Evolutionary conservation across 2,329 filamentous ascomycete genomes (phyloP).

Genomic region (Trichoderma aggressivum): DNA sequence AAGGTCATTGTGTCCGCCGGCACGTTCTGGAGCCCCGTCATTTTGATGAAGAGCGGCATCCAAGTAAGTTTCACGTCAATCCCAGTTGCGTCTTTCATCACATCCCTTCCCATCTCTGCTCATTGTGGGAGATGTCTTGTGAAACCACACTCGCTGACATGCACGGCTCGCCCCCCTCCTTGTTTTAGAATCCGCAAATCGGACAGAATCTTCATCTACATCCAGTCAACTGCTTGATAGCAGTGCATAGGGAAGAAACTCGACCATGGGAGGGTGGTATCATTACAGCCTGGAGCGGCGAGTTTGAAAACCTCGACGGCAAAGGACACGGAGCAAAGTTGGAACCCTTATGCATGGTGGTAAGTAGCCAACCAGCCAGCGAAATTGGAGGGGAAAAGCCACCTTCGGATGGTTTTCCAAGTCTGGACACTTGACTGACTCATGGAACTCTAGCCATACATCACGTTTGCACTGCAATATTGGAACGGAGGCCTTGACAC

Average conservation of each 20-base stretch:
- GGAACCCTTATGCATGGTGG: constrained; percentile 69
- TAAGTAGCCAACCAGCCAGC: constrained; percentile 31
- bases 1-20: constrained; percentile 78
- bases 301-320: constrained; percentile 77
- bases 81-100: not conserved
- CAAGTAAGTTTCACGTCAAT: constrained; percentile 45
- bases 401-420: not conserved
- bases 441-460: constrained; percentile 46
- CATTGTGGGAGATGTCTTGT: not conserved
- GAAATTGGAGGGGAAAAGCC: not conserved
- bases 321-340: constrained; percentile 80
- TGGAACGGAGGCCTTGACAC: constrained; percentile 68
- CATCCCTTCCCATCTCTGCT: not conserved
- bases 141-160: not conserved
- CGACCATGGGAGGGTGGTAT: constrained; percentile 73
- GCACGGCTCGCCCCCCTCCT: not conserved
- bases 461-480: constrained; percentile 59
- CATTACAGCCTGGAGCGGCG: constrained; percentile 71
- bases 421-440: constrained; percentile 16
- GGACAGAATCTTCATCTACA: constrained; percentile 81
- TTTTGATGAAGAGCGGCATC: constrained; percentile 75
- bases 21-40: constrained; percentile 69
- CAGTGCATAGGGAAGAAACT: constrained; percentile 66
- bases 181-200: constrained; percentile 66
- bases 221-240: constrained; percentile 59